phyloP scores from a whole-genome alignment of 2,329 filamentous ascomycete genomes.

The Dactylellina cionopaga region DNA sequence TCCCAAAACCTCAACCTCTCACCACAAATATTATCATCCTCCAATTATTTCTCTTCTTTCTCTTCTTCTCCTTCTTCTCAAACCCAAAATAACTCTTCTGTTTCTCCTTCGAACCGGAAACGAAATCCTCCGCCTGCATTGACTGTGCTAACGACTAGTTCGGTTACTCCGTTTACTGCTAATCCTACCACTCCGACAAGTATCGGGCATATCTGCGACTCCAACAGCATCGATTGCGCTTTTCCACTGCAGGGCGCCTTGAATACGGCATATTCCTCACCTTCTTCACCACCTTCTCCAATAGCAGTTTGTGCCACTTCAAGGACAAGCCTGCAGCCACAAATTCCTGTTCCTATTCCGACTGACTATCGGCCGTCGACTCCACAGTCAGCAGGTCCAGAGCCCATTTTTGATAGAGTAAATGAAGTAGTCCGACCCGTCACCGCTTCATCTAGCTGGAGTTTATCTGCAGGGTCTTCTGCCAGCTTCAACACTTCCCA shows the following conservation, averaged over 20 bases:
- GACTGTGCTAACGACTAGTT: constrained; percentile 23
- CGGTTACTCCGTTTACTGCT: constrained; percentile 20
- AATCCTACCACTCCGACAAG: constrained; percentile 25
- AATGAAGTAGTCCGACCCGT: constrained; percentile 28
- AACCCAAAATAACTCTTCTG: background rate
- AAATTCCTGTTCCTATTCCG: constrained; percentile 39
- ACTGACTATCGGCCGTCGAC: constrained; percentile 27
- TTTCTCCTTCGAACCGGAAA: background rate
- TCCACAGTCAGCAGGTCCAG: constrained; percentile 12
- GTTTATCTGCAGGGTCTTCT: constrained; percentile 31
- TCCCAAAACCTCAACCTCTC: background rate
- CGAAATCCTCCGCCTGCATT: constrained; percentile 30
- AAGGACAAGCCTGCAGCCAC: constrained; percentile 31
- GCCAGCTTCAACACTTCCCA: constrained; percentile 9
- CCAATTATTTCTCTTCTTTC: background rate
- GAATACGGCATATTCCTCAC: constrained; percentile 28
- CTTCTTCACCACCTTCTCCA: constrained; percentile 40
- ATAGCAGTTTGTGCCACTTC: constrained; percentile 24
- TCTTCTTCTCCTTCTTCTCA: constrained; percentile 4
- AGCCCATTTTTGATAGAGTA: constrained; percentile 6
- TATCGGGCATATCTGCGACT: constrained; percentile 10
- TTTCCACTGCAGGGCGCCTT: constrained; percentile 17
- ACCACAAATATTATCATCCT: background rate
- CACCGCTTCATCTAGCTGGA: constrained; percentile 33
- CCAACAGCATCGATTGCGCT: background rate